Percentiles rank a stretch among this genome's conserved stretches.
These are phyloP conservation scores for Salvia rosmarinus DNA, from an alignment of 257 asterid species.

Conservation along the genomic window DNA sequence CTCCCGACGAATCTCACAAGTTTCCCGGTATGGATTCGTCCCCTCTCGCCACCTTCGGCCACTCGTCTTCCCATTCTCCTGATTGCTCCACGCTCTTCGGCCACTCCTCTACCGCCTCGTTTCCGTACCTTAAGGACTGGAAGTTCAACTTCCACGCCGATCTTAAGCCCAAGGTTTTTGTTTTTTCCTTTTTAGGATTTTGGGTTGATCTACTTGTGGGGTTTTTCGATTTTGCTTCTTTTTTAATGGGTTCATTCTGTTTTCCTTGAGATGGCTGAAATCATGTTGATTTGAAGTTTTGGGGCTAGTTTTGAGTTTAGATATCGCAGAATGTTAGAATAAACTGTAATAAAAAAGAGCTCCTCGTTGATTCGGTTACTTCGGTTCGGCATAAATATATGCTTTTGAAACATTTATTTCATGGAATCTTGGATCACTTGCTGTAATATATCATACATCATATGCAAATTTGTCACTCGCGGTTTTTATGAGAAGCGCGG, in stretches of 20 bases:
- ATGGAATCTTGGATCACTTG: constrained; percentile 21
- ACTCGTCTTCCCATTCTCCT: constrained; percentile 44
- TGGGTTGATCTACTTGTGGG: constrained; percentile 32
- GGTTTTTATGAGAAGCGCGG: constrained; percentile 9
- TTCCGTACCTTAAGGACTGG: constrained; percentile 56
- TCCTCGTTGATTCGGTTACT: constrained; percentile 23
- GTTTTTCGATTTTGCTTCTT: constrained; percentile 14
- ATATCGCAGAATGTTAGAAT: neutral
- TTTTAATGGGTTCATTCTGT: neutral
- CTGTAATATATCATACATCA: constrained; percentile 7
- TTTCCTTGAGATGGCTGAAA: constrained; percentile 4
- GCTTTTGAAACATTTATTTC: neutral
- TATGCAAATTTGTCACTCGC: constrained; percentile 16
- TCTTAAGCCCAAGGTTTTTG: constrained; percentile 61
- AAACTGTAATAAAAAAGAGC: neutral
- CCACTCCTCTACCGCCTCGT: constrained; percentile 47
- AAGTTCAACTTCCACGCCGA: constrained; percentile 49
- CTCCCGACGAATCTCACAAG: constrained; percentile 51
- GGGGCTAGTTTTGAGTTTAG: constrained; percentile 24
- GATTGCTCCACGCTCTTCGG: constrained; percentile 60
- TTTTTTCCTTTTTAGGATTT: neutral
- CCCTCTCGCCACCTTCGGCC: constrained; percentile 48
- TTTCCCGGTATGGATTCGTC: constrained; percentile 64
- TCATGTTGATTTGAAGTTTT: constrained; percentile 31
- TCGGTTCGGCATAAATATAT: neutral